A percentile compares a stretch with the other conserved stretches of the same genome.
Conservation (phyloP, 129 eudicot genomes). For the Artemisia tridentata region DNA sequence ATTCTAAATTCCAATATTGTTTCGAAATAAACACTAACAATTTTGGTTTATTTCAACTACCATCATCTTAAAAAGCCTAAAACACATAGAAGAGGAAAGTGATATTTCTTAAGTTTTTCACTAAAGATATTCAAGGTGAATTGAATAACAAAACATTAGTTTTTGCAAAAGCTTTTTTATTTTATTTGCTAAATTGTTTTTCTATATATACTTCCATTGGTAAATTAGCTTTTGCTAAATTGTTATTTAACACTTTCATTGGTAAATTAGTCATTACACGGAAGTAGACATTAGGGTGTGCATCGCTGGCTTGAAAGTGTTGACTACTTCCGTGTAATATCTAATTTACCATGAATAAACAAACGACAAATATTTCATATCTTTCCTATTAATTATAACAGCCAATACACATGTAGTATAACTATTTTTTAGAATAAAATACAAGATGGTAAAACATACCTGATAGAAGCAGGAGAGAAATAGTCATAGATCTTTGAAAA, state of each 20-base stretch:
- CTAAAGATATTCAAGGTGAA: neutral
- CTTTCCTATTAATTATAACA: neutral
- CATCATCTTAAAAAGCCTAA: neutral
- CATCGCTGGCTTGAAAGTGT: too few relatives aligned
- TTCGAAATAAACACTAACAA: neutral
- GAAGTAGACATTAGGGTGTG: too few relatives aligned
- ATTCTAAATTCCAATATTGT: too few relatives aligned
- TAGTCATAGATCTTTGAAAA: slow-evolving; percentile 15
- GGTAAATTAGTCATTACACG: too few relatives aligned
- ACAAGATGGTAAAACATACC: slow-evolving; percentile 5
- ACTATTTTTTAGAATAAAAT: neutral
- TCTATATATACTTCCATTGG: too few relatives aligned
- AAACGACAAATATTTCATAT: slow-evolving; percentile 12
- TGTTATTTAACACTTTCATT: too few relatives aligned
- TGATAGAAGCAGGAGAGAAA: slow-evolving; percentile 17
- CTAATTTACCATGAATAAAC: slow-evolving; percentile 14
- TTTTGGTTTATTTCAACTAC: neutral
- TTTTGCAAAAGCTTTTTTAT: neutral
- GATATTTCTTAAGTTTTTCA: neutral
- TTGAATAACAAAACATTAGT: neutral
- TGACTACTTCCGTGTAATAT: neutral
- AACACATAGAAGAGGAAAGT: neutral
- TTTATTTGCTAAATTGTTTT: neutral
- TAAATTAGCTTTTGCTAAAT: too few relatives aligned
- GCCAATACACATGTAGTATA: neutral